phyloP scores from a whole-genome alignment of 2,329 filamentous ascomycete genomes.

The Trichoderma endophyticum region DNA sequence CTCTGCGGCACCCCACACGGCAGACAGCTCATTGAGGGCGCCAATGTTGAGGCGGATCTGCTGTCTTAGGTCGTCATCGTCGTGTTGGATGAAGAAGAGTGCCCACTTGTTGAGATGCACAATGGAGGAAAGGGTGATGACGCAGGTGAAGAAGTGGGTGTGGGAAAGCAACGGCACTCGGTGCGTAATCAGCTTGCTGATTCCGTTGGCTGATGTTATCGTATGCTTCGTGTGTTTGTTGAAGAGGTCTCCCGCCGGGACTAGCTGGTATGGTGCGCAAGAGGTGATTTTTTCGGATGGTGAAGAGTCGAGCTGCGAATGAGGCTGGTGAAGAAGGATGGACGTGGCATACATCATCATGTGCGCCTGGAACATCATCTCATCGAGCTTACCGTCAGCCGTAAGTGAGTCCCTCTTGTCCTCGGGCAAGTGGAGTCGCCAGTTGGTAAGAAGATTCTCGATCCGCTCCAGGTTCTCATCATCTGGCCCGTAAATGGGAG shows the following conservation, averaged over 20 bases:
- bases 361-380: constrained; percentile 87
- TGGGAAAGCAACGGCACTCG: constrained; percentile 69
- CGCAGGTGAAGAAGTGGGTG: constrained; percentile 81
- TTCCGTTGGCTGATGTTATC: constrained; percentile 72
- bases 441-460: constrained; percentile 61
- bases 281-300: constrained; percentile 58
- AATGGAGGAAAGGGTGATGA: constrained; percentile 73
- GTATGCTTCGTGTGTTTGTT: constrained; percentile 76
- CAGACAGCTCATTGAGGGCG: constrained; percentile 65
- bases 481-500: constrained; percentile 49
- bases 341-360: constrained; percentile 68
- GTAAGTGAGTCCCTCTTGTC: constrained; percentile 68
- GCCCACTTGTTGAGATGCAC: constrained; percentile 80
- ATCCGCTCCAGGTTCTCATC: constrained; percentile 52
- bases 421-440: constrained; percentile 73
- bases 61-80: constrained; percentile 67
- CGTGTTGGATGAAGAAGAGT: constrained; percentile 56
- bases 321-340: constrained; percentile 76
- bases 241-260: constrained; percentile 49
- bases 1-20: constrained; percentile 69
- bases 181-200: constrained; percentile 71
- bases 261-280: constrained; percentile 59
- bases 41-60: constrained; percentile 76
- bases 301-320: constrained; percentile 68
- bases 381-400: constrained; percentile 70